phyloP scores from a whole-genome alignment of 208 protist species.

The Herpetomonas tarakana region DNA sequence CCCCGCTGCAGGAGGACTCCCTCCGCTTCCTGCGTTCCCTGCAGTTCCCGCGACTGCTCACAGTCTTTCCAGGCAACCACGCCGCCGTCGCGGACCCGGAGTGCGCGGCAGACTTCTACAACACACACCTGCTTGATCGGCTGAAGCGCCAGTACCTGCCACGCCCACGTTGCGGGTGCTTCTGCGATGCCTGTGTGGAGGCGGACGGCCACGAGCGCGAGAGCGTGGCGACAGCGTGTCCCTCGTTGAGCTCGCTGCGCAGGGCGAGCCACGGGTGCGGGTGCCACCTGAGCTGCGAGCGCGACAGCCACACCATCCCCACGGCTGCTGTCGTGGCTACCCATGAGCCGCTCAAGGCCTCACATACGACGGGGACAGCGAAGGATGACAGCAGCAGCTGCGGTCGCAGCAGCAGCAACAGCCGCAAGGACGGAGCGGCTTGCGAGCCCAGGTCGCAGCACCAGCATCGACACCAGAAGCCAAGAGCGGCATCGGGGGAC shows the following conservation, averaged over 20 bases:
- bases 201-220: neutral
- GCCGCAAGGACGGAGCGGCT: too few species aligned
- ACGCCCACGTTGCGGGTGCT: conserved; percentile 11
- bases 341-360: too few species aligned
- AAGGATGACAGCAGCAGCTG: too few species aligned
- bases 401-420: too few species aligned
- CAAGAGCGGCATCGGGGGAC: too few species aligned
- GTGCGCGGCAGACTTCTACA: conserved; percentile 42
- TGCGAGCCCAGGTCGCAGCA: too few species aligned
- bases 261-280: too few species aligned
- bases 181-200: conserved; percentile 3
- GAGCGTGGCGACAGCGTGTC: neutral
- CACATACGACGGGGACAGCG: too few species aligned
- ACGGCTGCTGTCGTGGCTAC: too few species aligned
- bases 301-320: too few species aligned
- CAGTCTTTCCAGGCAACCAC: conserved; percentile 66
- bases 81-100: conserved; percentile 35
- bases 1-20: conserved; percentile 42
- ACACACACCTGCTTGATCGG: conserved; percentile 20
- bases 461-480: too few species aligned
- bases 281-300: too few species aligned
- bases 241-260: neutral
- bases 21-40: conserved; percentile 41
- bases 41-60: conserved; percentile 55
- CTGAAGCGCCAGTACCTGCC: conserved; percentile 29